phyloP scores from a whole-genome alignment of 495 filamentous ascomycete species.

The Lophiostoma macrostomum region DNA sequence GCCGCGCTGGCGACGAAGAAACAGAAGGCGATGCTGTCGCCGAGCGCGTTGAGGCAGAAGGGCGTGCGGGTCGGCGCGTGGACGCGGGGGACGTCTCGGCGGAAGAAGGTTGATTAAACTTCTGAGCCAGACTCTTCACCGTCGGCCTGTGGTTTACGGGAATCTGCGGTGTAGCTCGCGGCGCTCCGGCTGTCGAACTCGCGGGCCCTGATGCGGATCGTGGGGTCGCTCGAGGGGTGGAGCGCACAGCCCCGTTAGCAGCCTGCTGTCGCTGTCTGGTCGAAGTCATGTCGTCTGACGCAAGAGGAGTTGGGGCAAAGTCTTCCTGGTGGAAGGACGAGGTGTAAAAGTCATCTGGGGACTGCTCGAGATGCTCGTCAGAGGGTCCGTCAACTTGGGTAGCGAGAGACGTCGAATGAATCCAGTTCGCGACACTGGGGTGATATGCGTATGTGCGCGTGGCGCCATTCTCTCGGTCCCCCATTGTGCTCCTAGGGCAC shows the following conservation, averaged over 20 bases:
- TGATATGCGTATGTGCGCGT: slow-evolving; percentile 29
- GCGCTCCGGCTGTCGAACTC: slow-evolving; percentile 1
- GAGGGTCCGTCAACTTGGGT: slow-evolving; percentile 16
- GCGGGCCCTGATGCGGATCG: slow-evolving; percentile 21
- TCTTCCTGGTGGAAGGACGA: slow-evolving; percentile 5
- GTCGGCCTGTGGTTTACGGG: slow-evolving; percentile 20
- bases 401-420: slow-evolving; percentile 28
- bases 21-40: slow-evolving; percentile 2
- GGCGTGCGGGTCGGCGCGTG: slow-evolving; percentile 16
- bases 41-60: slow-evolving; percentile 9
- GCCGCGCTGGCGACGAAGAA: slow-evolving; percentile 22
- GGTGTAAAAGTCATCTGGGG: slow-evolving; percentile 28
- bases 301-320: slow-evolving; percentile 1
- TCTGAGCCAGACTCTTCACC: slow-evolving; percentile 27
- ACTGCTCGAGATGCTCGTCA: slow-evolving; percentile 8
- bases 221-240: slow-evolving; percentile 17
- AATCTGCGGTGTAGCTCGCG: slow-evolving; percentile 20
- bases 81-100: slow-evolving; percentile 10
- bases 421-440: slow-evolving; percentile 28
- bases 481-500: slow-evolving; percentile 27
- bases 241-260: slow-evolving; percentile 12
- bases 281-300: slow-evolving; percentile 22
- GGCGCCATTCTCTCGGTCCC: slow-evolving; percentile 20
- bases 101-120: slow-evolving; percentile 26
- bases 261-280: slow-evolving; percentile 26